These are phyloP conservation scores for Agrocybe praecox DNA, from an alignment of 768 basidiomycete genomes.

Conservation along the genomic window DNA sequence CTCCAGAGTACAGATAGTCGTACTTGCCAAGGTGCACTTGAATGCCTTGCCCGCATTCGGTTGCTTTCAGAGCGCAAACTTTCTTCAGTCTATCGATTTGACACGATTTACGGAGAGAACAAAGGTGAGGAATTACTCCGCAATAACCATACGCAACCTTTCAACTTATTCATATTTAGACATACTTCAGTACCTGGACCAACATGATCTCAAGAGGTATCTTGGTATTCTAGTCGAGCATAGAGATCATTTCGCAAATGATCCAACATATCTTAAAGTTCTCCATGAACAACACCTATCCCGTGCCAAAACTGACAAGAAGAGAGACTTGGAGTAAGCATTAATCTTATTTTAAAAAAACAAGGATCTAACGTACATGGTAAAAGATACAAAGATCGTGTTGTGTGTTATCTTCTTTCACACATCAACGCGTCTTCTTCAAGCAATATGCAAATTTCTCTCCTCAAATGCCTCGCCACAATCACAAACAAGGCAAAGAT, in stretches of 20 bases:
- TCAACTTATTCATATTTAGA: constrained; percentile 16
- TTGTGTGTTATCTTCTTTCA: constrained; percentile 79
- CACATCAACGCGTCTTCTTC: constrained; percentile 67
- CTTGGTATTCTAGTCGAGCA: constrained; percentile 49
- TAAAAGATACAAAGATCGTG: constrained; percentile 65
- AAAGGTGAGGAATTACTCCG: constrained; percentile 44
- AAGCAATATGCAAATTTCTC: constrained; percentile 45
- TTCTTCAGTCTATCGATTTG: constrained; percentile 68
- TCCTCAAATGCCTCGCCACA: constrained; percentile 51
- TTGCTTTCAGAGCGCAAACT: constrained; percentile 44
- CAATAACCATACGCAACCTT: background rate
- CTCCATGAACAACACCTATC: constrained; percentile 64
- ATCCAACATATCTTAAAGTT: constrained; percentile 54
- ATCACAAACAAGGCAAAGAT: constrained; percentile 52
- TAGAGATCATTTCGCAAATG: constrained; percentile 60
- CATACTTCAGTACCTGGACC: constrained; percentile 72
- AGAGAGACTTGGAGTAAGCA: constrained; percentile 55
- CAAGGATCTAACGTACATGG: constrained; percentile 3
- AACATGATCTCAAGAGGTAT: constrained; percentile 63
- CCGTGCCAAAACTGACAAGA: constrained; percentile 51
- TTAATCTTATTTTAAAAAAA: background rate
- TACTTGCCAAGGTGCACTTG: constrained; percentile 53
- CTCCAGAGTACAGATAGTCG: constrained; percentile 46
- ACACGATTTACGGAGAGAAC: constrained; percentile 67
- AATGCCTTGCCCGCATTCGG: constrained; percentile 53